Percentiles rank a stretch among this genome's conserved stretches.
phyloP scores from a whole-genome alignment of 2,329 filamentous ascomycete species.

The Apiospora koreana region DNA sequence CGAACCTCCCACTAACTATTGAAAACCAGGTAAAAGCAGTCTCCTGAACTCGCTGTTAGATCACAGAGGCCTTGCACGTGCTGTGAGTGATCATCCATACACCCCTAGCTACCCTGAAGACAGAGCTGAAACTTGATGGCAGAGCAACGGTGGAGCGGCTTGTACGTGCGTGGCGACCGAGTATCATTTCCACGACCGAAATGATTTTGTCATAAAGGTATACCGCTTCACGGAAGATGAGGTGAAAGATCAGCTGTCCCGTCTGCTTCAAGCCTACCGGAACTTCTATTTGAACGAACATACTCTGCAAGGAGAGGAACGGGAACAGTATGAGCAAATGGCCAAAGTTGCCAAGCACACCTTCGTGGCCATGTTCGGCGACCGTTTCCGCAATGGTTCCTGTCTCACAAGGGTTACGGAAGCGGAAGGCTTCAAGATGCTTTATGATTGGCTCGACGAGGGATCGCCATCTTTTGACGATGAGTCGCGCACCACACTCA shows the following conservation, averaged over 20 bases:
- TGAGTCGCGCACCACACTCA: neutral
- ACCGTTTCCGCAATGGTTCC: slow-evolving; percentile 20
- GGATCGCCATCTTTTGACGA: slow-evolving; percentile 14
- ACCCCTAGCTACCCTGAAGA: no score
- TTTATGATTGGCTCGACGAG: slow-evolving; percentile 26
- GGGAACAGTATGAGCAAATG: slow-evolving; percentile 25
- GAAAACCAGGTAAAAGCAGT: neutral
- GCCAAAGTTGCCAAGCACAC: slow-evolving; percentile 38
- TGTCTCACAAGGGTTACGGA: slow-evolving; percentile 21
- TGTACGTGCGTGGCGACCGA: neutral
- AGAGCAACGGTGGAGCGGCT: neutral
- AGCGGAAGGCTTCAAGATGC: slow-evolving; percentile 17
- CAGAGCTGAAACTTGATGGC: neutral
- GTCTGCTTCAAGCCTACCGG: neutral
- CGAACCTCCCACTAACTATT: neutral
- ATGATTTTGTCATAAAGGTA: neutral
- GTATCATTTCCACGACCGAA: neutral
- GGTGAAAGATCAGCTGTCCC: neutral
- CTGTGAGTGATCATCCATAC: neutral
- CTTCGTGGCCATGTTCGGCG: slow-evolving; percentile 39
- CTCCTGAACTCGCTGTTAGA: neutral
- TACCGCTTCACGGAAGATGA: neutral
- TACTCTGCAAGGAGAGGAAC: slow-evolving; percentile 17
- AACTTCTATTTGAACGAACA: neutral
- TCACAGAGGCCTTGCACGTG: neutral